Evolutionary conservation across 164 flowering plant species (phyloP).

Genomic region (Stephania japonica): DNA sequence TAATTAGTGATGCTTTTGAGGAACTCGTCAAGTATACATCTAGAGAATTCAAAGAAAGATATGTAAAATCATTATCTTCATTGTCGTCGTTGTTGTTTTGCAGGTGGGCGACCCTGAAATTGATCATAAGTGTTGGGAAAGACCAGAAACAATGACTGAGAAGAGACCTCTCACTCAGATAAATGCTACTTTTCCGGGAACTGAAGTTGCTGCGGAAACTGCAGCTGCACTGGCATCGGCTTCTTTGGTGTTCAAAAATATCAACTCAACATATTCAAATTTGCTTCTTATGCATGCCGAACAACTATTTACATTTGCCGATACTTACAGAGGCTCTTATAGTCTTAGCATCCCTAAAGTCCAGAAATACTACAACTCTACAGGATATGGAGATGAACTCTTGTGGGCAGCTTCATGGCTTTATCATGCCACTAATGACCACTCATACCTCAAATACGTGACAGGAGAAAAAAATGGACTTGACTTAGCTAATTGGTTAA

Average conservation of each 20-base stretch:
- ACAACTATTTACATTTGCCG: constrained; percentile 72
- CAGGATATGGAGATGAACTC: constrained; percentile 90
- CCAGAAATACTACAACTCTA: constrained; percentile 63
- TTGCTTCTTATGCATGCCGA: constrained; percentile 65
- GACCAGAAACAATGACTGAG: constrained; percentile 75
- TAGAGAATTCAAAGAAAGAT: no score
- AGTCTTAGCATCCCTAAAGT: constrained; percentile 67
- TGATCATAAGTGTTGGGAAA: constrained; percentile 92
- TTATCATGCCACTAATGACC: constrained; percentile 82
- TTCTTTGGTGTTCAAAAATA: constrained; percentile 66
- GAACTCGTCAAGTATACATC: neutral
- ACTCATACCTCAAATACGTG: constrained; percentile 54
- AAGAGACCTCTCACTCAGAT: constrained; percentile 67
- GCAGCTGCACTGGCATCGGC: constrained; percentile 96
- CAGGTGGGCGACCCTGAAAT: constrained; percentile 81
- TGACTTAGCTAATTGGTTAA: constrained; percentile 54
- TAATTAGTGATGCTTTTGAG: neutral
- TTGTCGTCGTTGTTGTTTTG: neutral
- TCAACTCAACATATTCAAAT: constrained; percentile 52
- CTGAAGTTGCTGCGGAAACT: constrained; percentile 96
- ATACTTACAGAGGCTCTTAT: constrained; percentile 50
- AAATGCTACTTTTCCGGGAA: constrained; percentile 62
- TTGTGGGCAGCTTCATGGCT: constrained; percentile 99
- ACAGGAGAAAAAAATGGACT: constrained; percentile 56
- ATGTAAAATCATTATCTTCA: neutral